Evolutionary conservation across 2,329 filamentous ascomycete species (phyloP).

Genomic region (Pseudovirgaria hyperparasitica): DNA sequence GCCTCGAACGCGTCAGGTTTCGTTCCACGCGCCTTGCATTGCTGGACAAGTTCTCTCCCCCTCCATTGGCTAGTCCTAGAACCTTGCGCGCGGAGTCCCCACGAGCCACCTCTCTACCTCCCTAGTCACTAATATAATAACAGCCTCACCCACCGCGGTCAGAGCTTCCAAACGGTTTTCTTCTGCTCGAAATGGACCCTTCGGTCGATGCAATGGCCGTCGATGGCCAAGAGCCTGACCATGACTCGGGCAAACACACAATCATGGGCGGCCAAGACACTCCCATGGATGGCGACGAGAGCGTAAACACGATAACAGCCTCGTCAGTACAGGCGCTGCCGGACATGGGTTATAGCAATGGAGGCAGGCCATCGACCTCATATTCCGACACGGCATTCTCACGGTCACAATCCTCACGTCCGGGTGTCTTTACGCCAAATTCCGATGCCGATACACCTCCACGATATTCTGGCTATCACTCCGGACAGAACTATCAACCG

Average conservation of each 20-base stretch:
- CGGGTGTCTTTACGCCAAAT: conserved; percentile 33
- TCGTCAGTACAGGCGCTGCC: conserved; percentile 23
- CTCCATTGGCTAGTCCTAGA: too few relatives aligned
- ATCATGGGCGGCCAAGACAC: conserved; percentile 9
- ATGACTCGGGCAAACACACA: conserved; percentile 1
- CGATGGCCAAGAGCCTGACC: neutral
- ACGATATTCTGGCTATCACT: conserved; percentile 21
- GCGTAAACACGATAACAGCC: conserved; percentile 33
- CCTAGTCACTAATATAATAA: too few relatives aligned
- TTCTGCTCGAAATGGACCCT: conserved; percentile 3
- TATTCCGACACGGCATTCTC: conserved; percentile 38
- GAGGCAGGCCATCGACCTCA: conserved; percentile 37
- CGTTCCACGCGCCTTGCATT: too few relatives aligned
- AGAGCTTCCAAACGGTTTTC: too few relatives aligned
- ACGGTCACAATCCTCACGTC: conserved; percentile 22
- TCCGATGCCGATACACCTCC: conserved; percentile 35
- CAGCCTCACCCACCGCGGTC: too few relatives aligned
- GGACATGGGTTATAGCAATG: conserved; percentile 22
- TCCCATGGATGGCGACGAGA: conserved; percentile 31
- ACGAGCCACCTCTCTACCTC: too few relatives aligned
- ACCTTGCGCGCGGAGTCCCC: too few relatives aligned
- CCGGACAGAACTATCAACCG: conserved; percentile 21
- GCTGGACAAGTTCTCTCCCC: too few relatives aligned
- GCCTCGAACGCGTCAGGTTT: too few relatives aligned
- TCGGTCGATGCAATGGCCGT: conserved; percentile 1